These are phyloP conservation scores for Xylariaceae sp. DNA, from an alignment of 2,329 filamentous ascomycete genomes.

Conservation along the genomic window DNA sequence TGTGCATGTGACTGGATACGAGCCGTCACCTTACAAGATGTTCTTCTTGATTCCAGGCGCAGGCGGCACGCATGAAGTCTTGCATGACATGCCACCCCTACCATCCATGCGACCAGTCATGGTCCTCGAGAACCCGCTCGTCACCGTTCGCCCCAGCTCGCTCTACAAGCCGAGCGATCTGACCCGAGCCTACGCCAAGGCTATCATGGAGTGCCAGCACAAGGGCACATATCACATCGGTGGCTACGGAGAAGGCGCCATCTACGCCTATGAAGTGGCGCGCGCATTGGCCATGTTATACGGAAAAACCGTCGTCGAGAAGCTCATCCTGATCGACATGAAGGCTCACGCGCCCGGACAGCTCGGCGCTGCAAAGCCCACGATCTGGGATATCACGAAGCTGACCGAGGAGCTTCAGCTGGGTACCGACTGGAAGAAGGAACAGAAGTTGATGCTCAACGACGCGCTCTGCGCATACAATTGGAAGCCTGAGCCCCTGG, in stretches of 20 bases:
- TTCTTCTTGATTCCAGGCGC: constrained; percentile 31
- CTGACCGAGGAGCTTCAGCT: background rate
- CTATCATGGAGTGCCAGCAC: constrained; percentile 19
- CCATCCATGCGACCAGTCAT: constrained; percentile 23
- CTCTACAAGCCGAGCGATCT: constrained; percentile 20
- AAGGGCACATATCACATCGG: constrained; percentile 27
- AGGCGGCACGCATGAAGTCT: constrained; percentile 26
- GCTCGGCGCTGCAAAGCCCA: constrained; percentile 8
- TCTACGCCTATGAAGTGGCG: constrained; percentile 26
- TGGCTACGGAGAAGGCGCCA: constrained; percentile 24
- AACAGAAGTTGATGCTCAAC: constrained; percentile 6
- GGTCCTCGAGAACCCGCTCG: constrained; percentile 30
- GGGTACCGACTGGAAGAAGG: background rate
- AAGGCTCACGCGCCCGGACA: constrained; percentile 14
- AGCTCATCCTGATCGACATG: constrained; percentile 24
- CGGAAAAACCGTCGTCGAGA: constrained; percentile 16
- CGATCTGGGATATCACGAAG: constrained; percentile 7
- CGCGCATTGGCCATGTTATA: constrained; percentile 13
- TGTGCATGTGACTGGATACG: constrained; percentile 26
- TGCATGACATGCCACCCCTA: constrained; percentile 26
- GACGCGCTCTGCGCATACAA: constrained; percentile 16
- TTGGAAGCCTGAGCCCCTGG: constrained; percentile 16
- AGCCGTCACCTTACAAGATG: constrained; percentile 15
- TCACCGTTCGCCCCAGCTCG: constrained; percentile 20
- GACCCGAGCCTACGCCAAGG: constrained; percentile 19